phyloP scores from a whole-genome alignment of 2,329 filamentous ascomycete genomes.

The Diplodia sapinea region DNA sequence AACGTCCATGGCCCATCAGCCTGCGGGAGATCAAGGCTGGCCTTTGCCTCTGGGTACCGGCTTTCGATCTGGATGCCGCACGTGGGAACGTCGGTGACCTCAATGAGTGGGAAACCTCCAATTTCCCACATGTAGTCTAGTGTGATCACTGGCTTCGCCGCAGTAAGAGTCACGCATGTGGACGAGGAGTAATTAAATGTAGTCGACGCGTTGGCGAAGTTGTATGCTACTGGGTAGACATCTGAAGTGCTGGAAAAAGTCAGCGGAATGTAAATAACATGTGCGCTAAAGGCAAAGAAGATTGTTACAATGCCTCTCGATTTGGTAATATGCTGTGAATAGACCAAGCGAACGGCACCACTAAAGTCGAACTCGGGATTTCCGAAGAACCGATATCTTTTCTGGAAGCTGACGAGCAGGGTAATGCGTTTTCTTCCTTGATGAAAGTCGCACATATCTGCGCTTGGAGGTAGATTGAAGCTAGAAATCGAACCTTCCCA shows the following conservation, averaged over 20 bases:
- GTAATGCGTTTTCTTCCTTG: neutral
- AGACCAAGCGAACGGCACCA: neutral
- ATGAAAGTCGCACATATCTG: neutral
- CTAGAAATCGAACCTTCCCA: neutral
- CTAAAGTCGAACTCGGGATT: neutral
- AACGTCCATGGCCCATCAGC: constrained; percentile 46
- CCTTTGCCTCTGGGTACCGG: constrained; percentile 46
- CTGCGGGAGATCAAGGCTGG: constrained; percentile 38
- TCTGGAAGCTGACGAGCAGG: neutral
- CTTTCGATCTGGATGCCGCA: constrained; percentile 44
- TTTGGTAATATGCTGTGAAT: neutral
- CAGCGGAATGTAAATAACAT: neutral
- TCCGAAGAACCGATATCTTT: neutral
- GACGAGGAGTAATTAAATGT: constrained; percentile 9
- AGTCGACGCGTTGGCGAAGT: neutral
- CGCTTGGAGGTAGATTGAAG: neutral
- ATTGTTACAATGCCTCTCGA: neutral
- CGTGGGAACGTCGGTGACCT: constrained; percentile 36
- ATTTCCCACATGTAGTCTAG: constrained; percentile 45
- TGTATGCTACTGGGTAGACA: constrained; percentile 9
- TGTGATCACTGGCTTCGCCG: constrained; percentile 32
- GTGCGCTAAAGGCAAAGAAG: neutral
- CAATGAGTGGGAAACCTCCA: constrained; percentile 45
- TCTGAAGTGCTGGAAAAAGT: neutral
- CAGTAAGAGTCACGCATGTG: constrained; percentile 6